These are phyloP conservation scores for Arthrobotrys pseudoclavata DNA, from an alignment of 2,329 filamentous ascomycete genomes.

Conservation along the genomic window DNA sequence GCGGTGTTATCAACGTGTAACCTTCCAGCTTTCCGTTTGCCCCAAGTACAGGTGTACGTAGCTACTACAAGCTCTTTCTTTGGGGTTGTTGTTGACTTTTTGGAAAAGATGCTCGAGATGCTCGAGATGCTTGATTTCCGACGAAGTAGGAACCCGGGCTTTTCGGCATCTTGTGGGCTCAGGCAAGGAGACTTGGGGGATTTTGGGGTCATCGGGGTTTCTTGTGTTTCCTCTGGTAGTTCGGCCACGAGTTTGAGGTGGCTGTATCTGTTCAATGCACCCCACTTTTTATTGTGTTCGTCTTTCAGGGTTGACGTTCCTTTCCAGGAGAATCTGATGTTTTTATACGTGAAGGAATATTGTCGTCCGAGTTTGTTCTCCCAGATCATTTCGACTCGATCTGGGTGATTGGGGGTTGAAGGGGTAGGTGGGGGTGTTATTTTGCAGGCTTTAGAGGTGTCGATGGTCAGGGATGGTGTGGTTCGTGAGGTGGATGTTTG, in stretches of 20 bases:
- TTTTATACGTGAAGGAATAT: slow-evolving; percentile 60
- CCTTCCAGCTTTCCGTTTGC: slow-evolving; percentile 61
- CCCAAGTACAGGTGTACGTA: slow-evolving; percentile 62
- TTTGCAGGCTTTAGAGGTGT: slow-evolving; percentile 26
- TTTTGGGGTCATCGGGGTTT: slow-evolving; percentile 11
- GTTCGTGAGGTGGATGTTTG: slow-evolving; percentile 12
- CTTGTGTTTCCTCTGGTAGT: slow-evolving; percentile 49
- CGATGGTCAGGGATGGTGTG: slow-evolving; percentile 29
- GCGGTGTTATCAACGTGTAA: slow-evolving; percentile 60
- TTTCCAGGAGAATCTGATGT: slow-evolving; percentile 62
- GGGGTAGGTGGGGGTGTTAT: slow-evolving; percentile 8
- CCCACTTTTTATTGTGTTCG: slow-evolving; percentile 60
- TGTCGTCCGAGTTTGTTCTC: slow-evolving; percentile 60
- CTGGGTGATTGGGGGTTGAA: neutral
- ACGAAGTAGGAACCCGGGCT: slow-evolving; percentile 40
- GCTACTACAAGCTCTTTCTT: slow-evolving; percentile 61
- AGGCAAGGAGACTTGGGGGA: slow-evolving; percentile 46
- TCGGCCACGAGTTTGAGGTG: slow-evolving; percentile 62
- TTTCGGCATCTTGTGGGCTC: slow-evolving; percentile 51
- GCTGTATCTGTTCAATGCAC: slow-evolving; percentile 60
- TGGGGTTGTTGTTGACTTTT: slow-evolving; percentile 31
- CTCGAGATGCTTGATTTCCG: slow-evolving; percentile 60
- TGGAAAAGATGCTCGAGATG: slow-evolving; percentile 60
- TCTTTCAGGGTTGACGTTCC: slow-evolving; percentile 62
- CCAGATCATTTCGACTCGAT: slow-evolving; percentile 50